Evolutionary conservation across 352 stramenopile species (phyloP).

Genomic region (Pythium phragmitis): DNA sequence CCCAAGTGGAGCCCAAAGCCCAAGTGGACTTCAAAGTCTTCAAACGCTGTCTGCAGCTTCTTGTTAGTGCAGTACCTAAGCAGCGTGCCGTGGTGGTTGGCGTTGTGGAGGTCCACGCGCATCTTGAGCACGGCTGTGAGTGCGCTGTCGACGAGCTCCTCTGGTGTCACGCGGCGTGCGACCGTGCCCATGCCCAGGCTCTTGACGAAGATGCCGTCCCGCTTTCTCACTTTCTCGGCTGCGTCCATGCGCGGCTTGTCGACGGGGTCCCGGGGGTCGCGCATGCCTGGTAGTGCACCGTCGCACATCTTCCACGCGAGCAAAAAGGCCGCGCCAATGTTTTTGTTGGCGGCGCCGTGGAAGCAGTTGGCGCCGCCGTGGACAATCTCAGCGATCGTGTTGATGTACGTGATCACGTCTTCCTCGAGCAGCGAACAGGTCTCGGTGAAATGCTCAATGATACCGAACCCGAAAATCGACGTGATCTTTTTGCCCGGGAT

Average conservation of each 20-base stretch:
- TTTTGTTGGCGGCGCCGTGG: conserved; percentile 96
- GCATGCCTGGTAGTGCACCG: conserved; percentile 78
- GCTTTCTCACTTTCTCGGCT: conserved; percentile 53
- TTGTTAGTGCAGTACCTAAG: conserved; percentile 83
- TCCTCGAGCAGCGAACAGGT: conserved; percentile 91
- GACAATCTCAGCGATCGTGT: conserved; percentile 96
- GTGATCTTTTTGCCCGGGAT: conserved; percentile 96
- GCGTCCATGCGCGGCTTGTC: conserved; percentile 73
- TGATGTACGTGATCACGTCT: conserved; percentile 98
- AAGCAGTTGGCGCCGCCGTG: conserved; percentile 93
- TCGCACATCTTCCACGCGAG: conserved; percentile 97
- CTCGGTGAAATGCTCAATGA: conserved; percentile 96
- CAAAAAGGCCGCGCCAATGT: conserved; percentile 93
- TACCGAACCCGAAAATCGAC: conserved; percentile 96
- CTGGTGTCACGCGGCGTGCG: conserved; percentile 50
- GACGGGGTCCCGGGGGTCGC: conserved; percentile 69
- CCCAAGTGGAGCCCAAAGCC: conserved; percentile 97
- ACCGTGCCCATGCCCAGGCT: conserved; percentile 45
- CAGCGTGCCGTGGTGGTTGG: conserved; percentile 83
- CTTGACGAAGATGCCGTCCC: conserved; percentile 71
- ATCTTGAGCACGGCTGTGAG: conserved; percentile 96
- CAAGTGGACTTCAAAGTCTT: conserved; percentile 92
- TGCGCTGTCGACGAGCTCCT: conserved; percentile 92
- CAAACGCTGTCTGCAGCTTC: conserved; percentile 81
- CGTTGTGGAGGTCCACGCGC: conserved; percentile 94